Evolutionary conservation across 495 filamentous ascomycete genomes (phyloP).

Genomic region (Aspergillus cavernicola): DNA sequence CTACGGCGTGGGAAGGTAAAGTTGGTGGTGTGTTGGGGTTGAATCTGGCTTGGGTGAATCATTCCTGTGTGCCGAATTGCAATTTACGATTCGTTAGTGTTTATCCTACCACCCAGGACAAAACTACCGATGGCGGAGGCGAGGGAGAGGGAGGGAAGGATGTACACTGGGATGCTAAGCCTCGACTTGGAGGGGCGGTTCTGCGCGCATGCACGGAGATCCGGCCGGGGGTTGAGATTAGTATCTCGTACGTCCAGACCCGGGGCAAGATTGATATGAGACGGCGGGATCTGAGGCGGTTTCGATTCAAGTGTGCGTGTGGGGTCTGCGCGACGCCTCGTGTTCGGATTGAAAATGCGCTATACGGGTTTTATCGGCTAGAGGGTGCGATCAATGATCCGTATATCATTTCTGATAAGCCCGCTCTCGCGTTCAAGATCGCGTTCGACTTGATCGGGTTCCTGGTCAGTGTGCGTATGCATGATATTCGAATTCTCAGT

Average conservation of each 20-base stretch:
- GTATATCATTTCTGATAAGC: not conserved
- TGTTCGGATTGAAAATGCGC: not conserved
- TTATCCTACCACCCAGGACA: not conserved
- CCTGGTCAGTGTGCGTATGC: not conserved
- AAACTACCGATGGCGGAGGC: too few species aligned
- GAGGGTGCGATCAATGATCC: not conserved
- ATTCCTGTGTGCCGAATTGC: conserved; percentile 18
- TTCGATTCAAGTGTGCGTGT: conserved; percentile 14
- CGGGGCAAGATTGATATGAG: not conserved
- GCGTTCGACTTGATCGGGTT: conserved; percentile 2
- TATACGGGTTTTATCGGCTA: not conserved
- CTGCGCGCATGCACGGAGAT: conserved; percentile 15
- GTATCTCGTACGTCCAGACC: conserved; percentile 14
- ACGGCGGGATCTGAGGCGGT: not conserved
- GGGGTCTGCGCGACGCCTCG: conserved; percentile 2
- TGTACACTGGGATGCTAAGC: not conserved
- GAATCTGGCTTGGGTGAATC: conserved; percentile 18
- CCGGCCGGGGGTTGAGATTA: conserved; percentile 24
- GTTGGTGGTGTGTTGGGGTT: conserved; percentile 10
- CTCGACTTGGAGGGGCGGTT: not conserved
- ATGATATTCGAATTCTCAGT: conserved; percentile 5
- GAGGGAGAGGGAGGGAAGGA: not conserved
- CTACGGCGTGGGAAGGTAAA: not conserved
- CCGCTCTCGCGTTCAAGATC: conserved; percentile 4
- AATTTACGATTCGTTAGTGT: not conserved